phyloP scores from a whole-genome alignment of 2,329 filamentous ascomycete genomes.

The Tolypocladium sp. region DNA sequence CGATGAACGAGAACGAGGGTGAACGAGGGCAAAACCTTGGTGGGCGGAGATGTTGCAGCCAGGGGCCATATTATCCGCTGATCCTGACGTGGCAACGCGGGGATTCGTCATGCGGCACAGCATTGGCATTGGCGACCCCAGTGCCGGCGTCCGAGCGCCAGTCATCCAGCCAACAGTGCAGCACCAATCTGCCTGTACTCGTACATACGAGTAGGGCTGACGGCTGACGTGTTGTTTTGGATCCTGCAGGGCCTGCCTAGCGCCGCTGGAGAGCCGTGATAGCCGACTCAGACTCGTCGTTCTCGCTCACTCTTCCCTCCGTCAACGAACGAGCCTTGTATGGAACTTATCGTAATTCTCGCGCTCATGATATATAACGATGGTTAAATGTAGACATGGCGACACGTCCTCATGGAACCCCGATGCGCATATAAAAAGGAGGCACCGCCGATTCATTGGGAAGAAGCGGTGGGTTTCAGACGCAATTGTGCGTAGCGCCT shows the following conservation, averaged over 20 bases:
- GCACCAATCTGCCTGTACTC: too few species aligned
- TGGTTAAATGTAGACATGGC: background rate
- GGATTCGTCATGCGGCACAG: background rate
- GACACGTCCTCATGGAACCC: too few species aligned
- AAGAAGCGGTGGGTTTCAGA: too few species aligned
- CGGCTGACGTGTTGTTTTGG: background rate
- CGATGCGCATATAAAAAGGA: too few species aligned
- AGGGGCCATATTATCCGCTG: background rate
- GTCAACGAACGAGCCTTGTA: background rate
- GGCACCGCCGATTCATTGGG: too few species aligned
- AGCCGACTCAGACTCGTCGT: background rate
- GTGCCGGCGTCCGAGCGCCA: too few species aligned
- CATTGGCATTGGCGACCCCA: background rate
- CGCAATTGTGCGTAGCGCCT: too few species aligned
- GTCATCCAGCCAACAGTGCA: background rate
- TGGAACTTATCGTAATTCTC: background rate
- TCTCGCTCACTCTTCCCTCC: background rate
- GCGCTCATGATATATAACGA: too few species aligned
- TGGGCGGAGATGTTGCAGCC: background rate
- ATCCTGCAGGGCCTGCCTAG: background rate
- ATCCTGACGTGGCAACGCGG: background rate
- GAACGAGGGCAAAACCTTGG: background rate
- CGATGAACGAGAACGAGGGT: background rate
- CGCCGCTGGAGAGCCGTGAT: background rate
- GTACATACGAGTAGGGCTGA: background rate